Percentiles rank a stretch among this genome's conserved stretches.
phyloP scores from a whole-genome alignment of 116 monocot genomes.

The Posidonia oceanica region DNA sequence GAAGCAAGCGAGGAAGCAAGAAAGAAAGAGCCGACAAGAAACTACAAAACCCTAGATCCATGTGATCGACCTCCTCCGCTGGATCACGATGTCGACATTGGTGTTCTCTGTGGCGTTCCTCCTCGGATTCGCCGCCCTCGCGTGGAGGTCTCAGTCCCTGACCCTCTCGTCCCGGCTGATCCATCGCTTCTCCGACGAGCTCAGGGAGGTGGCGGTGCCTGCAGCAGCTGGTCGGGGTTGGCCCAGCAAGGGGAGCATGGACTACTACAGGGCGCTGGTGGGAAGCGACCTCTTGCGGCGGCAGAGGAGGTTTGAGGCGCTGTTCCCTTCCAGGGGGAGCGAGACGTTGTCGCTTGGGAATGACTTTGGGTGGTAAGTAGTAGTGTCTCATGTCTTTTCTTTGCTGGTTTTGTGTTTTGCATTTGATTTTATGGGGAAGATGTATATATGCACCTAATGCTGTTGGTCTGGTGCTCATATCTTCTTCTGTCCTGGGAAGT shows the following conservation, averaged over 20 bases:
- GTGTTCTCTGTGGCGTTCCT: conserved; percentile 7
- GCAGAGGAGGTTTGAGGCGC: conserved; percentile 29
- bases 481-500: too few relatives aligned
- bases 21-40: too few relatives aligned
- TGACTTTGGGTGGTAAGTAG: conserved; percentile 58
- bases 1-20: too few relatives aligned
- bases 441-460: background rate
- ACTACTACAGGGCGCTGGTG: conserved; percentile 44
- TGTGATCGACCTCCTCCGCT: too few relatives aligned
- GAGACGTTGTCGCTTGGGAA: conserved; percentile 47
- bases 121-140: conserved; percentile 8
- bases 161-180: conserved; percentile 59
- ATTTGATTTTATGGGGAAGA: background rate
- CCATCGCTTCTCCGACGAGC: conserved; percentile 86
- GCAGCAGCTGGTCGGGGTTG: background rate
- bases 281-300: conserved; percentile 47
- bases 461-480: too few relatives aligned
- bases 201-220: conserved; percentile 2
- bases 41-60: too few relatives aligned
- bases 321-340: conserved; percentile 66
- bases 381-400: background rate
- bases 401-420: background rate
- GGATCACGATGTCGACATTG: conserved; percentile 1
- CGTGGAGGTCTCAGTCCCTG: conserved; percentile 19
- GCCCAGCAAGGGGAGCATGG: conserved; percentile 37